These are phyloP conservation scores for Pisolithus orientalis DNA, from an alignment of 768 basidiomycete species.

Conservation along the genomic window DNA sequence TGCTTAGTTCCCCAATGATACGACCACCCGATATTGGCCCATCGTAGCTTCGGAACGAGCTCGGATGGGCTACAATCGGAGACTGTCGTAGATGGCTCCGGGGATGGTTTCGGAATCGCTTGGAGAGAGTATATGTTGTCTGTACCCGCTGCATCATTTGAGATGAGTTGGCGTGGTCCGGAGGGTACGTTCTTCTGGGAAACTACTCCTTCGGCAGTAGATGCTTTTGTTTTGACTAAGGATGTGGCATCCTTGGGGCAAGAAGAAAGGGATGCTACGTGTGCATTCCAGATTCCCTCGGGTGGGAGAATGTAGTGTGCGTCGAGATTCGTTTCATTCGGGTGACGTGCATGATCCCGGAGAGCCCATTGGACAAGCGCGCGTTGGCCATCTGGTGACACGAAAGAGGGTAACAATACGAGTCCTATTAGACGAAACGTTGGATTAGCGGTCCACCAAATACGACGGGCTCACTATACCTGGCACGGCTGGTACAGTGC, in stretches of 20 bases:
- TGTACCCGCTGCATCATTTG: constrained; percentile 63
- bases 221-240: constrained; percentile 31
- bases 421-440: constrained; percentile 53
- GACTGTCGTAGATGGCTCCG: constrained; percentile 58
- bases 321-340: constrained; percentile 88
- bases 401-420: constrained; percentile 73
- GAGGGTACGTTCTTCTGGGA: constrained; percentile 12
- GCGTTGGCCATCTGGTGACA: constrained; percentile 59
- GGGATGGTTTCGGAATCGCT: constrained; percentile 51
- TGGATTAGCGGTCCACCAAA: not conserved
- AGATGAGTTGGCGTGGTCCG: constrained; percentile 62
- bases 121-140: constrained; percentile 49
- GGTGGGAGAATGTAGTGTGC: constrained; percentile 75
- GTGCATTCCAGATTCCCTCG: constrained; percentile 73
- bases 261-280: constrained; percentile 22
- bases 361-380: constrained; percentile 70
- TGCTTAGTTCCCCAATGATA: constrained; percentile 98
- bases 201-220: not conserved
- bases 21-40: constrained; percentile 94
- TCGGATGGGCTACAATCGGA: constrained; percentile 43
- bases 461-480: constrained; percentile 21
- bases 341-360: constrained; percentile 61
- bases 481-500: constrained; percentile 31
- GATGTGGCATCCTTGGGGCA: constrained; percentile 37
- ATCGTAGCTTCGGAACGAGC: constrained; percentile 74